Percentiles rank a stretch among this genome's conserved stretches.
phyloP scores from a whole-genome alignment of 352 stramenopile species.

The Plasmopara muralis region DNA sequence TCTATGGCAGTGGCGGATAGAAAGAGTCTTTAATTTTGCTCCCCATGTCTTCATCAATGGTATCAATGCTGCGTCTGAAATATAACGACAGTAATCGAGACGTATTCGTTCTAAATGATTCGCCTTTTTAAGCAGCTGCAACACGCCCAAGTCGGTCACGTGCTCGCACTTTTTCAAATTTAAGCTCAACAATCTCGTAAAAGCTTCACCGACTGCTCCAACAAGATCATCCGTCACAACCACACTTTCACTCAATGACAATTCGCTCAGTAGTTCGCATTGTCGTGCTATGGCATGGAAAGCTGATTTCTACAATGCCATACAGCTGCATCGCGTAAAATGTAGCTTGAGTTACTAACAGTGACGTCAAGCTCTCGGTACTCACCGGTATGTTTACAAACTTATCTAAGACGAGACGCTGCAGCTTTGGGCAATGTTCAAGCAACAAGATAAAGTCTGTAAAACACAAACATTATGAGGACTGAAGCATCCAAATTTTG shows the following conservation, averaged over 20 bases:
- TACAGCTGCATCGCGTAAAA: slow-evolving; percentile 4
- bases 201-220: slow-evolving; percentile 21
- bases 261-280: slow-evolving; percentile 23
- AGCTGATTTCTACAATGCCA: slow-evolving; percentile 43
- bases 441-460: slow-evolving; percentile 38
- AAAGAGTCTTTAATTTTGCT: slow-evolving; percentile 31
- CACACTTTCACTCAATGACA: slow-evolving; percentile 41
- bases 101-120: slow-evolving; percentile 30
- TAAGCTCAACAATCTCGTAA: slow-evolving; percentile 34
- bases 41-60: slow-evolving; percentile 33
- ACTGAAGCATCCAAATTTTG: background rate
- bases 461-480: background rate
- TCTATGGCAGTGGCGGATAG: slow-evolving; percentile 29
- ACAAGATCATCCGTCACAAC: slow-evolving; percentile 53
- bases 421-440: slow-evolving; percentile 29
- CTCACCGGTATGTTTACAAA: slow-evolving; percentile 34
- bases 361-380: background rate
- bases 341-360: slow-evolving; percentile 3
- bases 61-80: slow-evolving; percentile 38
- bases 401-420: slow-evolving; percentile 32
- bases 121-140: slow-evolving; percentile 34
- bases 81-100: slow-evolving; percentile 37
- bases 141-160: slow-evolving; percentile 51
- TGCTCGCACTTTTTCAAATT: slow-evolving; percentile 39
- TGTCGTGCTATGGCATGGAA: slow-evolving; percentile 25